Evolutionary conservation across 768 basidiomycete species (phyloP), one percentile per base, ranked within the genome.

Genomic region (Tephrocybe sp.): DNA sequence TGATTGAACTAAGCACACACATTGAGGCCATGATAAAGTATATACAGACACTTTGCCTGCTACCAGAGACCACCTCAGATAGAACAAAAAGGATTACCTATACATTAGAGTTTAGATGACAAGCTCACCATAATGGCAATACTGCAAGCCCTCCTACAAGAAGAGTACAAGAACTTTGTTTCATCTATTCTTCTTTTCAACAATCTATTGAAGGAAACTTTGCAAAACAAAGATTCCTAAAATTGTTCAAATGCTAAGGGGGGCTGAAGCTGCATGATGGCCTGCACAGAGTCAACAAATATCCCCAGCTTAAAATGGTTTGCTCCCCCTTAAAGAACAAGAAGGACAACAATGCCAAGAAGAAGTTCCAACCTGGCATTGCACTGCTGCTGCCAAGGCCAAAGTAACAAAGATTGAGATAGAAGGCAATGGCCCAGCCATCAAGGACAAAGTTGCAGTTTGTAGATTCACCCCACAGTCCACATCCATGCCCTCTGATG

Each of bases 101-200:
- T 18, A 49, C 38, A 6, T 26, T 49, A 1, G 18, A 49, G n/a
- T 8, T 39, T 49, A 26, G 48, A 49, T 21, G 26, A 49, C 5
- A 26, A 49, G 23, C 37, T 49, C 1, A 18, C 48, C 10, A 49
- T 40, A n/a, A 49, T 49, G 48, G 48, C 48, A 7, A 49, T 49
- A 39, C 23, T 49, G 15, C 15, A 17, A 10, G 48, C 38, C 6
- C 48, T 49, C 11, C 48, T 39, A 9, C 12, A 28, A 14, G 23
- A 30, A 12, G 39, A 49, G 3, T 40, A n/a, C n/a, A n/a, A n/a
- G n/a, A n/a, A n/a, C n/a, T n/a, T n/a, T n/a, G n/a, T n/a, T n/a
- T n/a, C n/a, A n/a, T n/a, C n/a, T n/a, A n/a, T n/a, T n/a, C n/a
- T n/a, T n/a, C n/a, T n/a, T n/a, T n/a, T n/a, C n/a, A n/a, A n/a